phyloP scores from a whole-genome alignment of 2,329 filamentous ascomycete species.

The Arthrobotrys conoides region DNA sequence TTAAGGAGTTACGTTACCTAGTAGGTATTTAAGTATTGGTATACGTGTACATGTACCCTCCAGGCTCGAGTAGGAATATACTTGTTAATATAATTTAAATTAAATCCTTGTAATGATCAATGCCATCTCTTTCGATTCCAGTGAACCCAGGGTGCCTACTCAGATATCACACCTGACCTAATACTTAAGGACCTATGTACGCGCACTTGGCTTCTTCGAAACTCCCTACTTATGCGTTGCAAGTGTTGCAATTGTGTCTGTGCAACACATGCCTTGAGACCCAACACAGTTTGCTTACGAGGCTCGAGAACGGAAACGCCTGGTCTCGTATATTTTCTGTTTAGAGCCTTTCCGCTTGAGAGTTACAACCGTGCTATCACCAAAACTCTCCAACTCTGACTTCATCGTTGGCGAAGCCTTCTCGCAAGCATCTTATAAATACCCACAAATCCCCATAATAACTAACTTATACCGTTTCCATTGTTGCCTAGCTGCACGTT shows the following conservation, averaged over 20 bases:
- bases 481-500: background rate
- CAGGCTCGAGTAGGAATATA: too few relatives aligned
- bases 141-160: too few relatives aligned
- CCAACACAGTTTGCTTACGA: too few relatives aligned
- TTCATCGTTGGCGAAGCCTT: background rate
- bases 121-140: too few relatives aligned
- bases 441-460: background rate
- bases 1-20: too few relatives aligned
- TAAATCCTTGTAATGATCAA: background rate
- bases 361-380: background rate
- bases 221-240: slow-evolving; percentile 12
- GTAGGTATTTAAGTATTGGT: too few relatives aligned
- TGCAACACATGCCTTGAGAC: background rate
- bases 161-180: too few relatives aligned
- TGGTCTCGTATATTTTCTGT: slow-evolving; percentile 25
- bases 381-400: background rate
- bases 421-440: background rate
- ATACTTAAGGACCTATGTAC: too few relatives aligned
- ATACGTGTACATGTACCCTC: too few relatives aligned
- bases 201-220: too few relatives aligned
- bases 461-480: background rate
- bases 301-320: too few relatives aligned
- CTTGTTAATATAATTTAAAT: too few relatives aligned
- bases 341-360: slow-evolving; percentile 9
- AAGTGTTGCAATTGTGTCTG: slow-evolving; percentile 16